Evolutionary conservation across 306 rosid species (phyloP).

Genomic region (Begonia loranthoides): DNA sequence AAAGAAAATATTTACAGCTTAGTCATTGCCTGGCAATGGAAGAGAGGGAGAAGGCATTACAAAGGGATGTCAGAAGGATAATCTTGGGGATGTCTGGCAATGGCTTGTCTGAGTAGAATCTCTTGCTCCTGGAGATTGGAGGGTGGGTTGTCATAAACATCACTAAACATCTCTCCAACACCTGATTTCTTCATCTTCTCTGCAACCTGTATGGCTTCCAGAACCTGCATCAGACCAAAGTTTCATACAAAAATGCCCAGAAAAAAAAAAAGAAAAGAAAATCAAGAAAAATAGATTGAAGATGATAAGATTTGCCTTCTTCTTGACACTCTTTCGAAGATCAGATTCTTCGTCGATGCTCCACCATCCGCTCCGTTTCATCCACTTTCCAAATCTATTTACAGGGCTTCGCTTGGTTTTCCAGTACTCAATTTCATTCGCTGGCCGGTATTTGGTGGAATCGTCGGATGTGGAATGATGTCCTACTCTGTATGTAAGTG

Average conservation of each 20-base stretch:
- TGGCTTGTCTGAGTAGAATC: slow-evolving; percentile 25
- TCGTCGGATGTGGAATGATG: slow-evolving; percentile 80
- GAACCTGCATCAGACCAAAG: slow-evolving; percentile 24
- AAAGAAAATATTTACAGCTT: no score
- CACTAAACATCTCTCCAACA: slow-evolving; percentile 38
- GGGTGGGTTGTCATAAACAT: slow-evolving; percentile 44
- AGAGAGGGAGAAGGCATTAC: no score
- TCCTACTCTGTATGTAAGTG: slow-evolving; percentile 63
- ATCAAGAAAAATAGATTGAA: slow-evolving; percentile 3
- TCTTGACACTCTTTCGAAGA: slow-evolving; percentile 36
- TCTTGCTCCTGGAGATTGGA: slow-evolving; percentile 54
- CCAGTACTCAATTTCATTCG: slow-evolving; percentile 55
- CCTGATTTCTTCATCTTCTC: slow-evolving; percentile 55
- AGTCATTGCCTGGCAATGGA: no score
- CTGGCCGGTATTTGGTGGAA: slow-evolving; percentile 50
- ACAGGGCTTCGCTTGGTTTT: slow-evolving; percentile 44
- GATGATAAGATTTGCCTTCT: slow-evolving; percentile 28
- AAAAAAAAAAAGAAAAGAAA: no score
- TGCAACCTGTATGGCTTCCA: slow-evolving; percentile 46
- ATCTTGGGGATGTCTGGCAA: slow-evolving; percentile 28
- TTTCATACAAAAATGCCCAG: slow-evolving; percentile 1
- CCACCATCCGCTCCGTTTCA: slow-evolving; percentile 48
- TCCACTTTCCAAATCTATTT: slow-evolving; percentile 49
- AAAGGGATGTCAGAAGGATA: slow-evolving; percentile 55
- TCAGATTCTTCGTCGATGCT: slow-evolving; percentile 28